These are phyloP conservation scores for Spirogloea muscicola DNA, from an alignment of 139 green algal genomes.

Conservation along the genomic window DNA sequence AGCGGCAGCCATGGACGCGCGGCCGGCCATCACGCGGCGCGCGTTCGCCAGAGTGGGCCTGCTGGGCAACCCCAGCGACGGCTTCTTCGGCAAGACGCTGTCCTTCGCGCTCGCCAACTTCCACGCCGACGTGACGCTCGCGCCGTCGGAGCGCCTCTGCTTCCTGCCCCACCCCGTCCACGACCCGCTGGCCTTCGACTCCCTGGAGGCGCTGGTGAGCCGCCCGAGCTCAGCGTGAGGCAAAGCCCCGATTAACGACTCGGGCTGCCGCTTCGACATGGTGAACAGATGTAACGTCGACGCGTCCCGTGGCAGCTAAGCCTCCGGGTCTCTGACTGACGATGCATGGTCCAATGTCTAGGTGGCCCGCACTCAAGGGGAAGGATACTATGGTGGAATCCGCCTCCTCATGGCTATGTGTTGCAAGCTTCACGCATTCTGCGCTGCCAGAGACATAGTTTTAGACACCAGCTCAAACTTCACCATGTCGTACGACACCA, in stretches of 20 bases:
- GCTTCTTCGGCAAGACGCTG: conserved; percentile 68
- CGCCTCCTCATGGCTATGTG: conserved; percentile 74
- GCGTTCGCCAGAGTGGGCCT: conserved; percentile 67
- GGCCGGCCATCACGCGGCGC: conserved; percentile 22
- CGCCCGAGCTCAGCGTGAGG: not conserved
- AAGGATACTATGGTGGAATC: conserved; percentile 78
- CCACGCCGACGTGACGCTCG: conserved; percentile 65
- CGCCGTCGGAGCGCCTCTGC: conserved; percentile 30
- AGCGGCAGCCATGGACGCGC: no score
- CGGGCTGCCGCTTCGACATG: not conserved
- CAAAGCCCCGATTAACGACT: not conserved
- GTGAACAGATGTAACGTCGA: no score
- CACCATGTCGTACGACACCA: conserved; percentile 74
- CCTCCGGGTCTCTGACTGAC: no score
- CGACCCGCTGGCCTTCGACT: conserved; percentile 57
- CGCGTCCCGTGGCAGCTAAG: no score
- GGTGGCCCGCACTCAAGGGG: not conserved
- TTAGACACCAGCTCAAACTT: conserved; percentile 60
- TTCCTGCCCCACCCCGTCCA: conserved; percentile 66
- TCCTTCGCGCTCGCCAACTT: conserved; percentile 71
- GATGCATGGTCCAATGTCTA: not conserved
- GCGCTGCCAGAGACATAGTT: conserved; percentile 47
- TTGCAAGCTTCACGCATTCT: conserved; percentile 65
- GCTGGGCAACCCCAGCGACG: conserved; percentile 79
- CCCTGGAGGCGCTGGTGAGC: conserved; percentile 47